Percentiles rank a stretch among this genome's conserved stretches.
These are phyloP conservation scores for Hemisphaericaspora xylanilytica DNA, from an alignment of 1,139 yeast species.

Conservation along the genomic window DNA sequence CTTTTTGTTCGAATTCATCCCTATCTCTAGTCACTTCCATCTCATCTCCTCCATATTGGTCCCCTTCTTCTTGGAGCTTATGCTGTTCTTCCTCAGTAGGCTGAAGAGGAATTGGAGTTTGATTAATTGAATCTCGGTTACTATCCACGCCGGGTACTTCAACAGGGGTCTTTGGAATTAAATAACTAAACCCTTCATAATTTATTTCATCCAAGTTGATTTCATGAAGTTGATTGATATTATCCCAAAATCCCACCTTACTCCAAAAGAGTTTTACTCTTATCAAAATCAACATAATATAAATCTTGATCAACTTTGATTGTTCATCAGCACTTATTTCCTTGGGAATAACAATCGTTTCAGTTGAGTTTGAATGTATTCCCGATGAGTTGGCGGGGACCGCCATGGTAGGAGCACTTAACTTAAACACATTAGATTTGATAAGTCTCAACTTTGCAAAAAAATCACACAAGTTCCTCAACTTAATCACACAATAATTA, in stretches of 20 bases:
- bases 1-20: not conserved
- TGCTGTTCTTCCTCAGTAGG: conserved; percentile 3
- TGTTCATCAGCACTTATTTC: conserved; percentile 21
- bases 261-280: conserved; percentile 70
- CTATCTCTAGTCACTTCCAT: not conserved
- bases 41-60: not conserved
- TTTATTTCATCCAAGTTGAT: conserved; percentile 29
- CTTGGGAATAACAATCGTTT: conserved; percentile 12
- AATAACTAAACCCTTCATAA: conserved; percentile 21
- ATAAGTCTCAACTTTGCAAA: conserved; percentile 70
- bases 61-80: not conserved
- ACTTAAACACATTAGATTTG: conserved; percentile 47
- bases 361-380: conserved; percentile 5
- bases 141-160: not conserved
- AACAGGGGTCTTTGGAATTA: conserved; percentile 9
- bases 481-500: conserved; percentile 73
- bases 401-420: conserved; percentile 19
- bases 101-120: conserved; percentile 2
- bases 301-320: conserved; percentile 25
- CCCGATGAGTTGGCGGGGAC: conserved; percentile 4
- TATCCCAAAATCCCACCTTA: conserved; percentile 70
- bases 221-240: conserved; percentile 30
- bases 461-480: conserved; percentile 77
- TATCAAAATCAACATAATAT: conserved; percentile 28
- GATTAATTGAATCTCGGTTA: not conserved